Evolutionary conservation across 768 basidiomycete species (phyloP).

Genomic region (Trametes meyenii): DNA sequence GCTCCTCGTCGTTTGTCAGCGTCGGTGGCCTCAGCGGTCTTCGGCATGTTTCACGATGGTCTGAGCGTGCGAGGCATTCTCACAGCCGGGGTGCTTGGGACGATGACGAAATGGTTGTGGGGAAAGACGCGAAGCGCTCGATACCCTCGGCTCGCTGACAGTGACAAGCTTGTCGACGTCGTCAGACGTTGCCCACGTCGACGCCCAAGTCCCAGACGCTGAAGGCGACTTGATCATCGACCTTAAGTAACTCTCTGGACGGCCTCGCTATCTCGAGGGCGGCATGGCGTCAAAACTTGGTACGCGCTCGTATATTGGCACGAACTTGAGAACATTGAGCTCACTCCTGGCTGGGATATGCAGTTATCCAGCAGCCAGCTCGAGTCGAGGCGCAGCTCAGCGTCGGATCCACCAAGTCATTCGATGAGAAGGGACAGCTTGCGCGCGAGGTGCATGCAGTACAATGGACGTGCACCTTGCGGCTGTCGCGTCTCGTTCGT

Average conservation of each 20-base stretch:
- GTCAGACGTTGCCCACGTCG: background rate
- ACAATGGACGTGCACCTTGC: background rate
- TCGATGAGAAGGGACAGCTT: slow-evolving; percentile 6
- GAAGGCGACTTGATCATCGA: too few species aligned
- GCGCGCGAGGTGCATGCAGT: background rate
- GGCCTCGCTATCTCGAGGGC: too few species aligned
- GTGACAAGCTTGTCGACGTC: background rate
- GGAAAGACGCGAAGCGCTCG: slow-evolving; percentile 11
- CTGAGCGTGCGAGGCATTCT: slow-evolving; percentile 4
- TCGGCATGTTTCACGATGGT: background rate
- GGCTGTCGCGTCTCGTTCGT: slow-evolving; percentile 5
- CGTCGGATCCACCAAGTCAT: background rate
- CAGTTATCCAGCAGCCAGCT: background rate
- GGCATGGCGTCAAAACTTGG: too few species aligned
- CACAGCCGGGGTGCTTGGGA: slow-evolving; percentile 1
- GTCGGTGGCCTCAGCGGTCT: background rate
- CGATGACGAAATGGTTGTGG: slow-evolving; percentile 3
- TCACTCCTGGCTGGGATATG: background rate
- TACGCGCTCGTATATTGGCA: too few species aligned
- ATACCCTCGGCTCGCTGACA: too few species aligned
- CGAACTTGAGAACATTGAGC: too few species aligned
- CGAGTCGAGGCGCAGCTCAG: background rate
- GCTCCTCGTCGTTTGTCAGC: too few species aligned
- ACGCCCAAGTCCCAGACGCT: too few species aligned
- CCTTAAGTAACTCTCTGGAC: too few species aligned